These are phyloP conservation scores for Noccaea caerulescens DNA, from an alignment of 345 rosid genomes.

Conservation along the genomic window DNA sequence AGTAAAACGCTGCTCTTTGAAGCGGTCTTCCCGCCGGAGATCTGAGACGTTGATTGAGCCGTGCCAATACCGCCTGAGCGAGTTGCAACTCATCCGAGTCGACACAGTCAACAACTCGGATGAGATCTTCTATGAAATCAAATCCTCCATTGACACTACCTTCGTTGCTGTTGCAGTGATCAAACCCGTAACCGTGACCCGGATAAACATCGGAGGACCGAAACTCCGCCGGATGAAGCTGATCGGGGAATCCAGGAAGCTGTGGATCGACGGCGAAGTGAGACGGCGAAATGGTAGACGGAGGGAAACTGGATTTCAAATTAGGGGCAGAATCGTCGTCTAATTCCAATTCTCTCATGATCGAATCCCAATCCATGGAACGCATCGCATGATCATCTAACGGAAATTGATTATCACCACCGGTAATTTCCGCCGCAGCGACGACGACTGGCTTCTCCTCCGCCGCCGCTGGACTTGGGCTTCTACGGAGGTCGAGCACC, in stretches of 20 bases:
- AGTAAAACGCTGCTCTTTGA: conserved; percentile 79
- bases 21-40: conserved; percentile 71
- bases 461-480: conserved; percentile 23
- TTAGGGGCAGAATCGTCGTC: conserved; percentile 52
- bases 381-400: conserved; percentile 59
- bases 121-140: conserved; percentile 71
- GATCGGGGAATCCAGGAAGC: conserved; percentile 33
- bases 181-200: conserved; percentile 9
- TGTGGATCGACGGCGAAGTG: conserved; percentile 24
- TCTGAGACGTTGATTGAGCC: conserved; percentile 72
- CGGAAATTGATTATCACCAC: conserved; percentile 29
- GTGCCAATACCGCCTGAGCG: conserved; percentile 75
- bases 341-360: conserved; percentile 75
- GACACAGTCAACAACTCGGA: conserved; percentile 71
- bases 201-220: background rate
- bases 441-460: conserved; percentile 29
- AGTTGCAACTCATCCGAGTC: conserved; percentile 75
- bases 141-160: conserved; percentile 40
- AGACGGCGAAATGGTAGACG: background rate
- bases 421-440: background rate
- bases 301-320: conserved; percentile 17
- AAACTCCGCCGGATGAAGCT: conserved; percentile 31
- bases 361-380: conserved; percentile 80
- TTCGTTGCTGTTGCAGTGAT: conserved; percentile 3
- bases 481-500: conserved; percentile 42